These are phyloP conservation scores for Termitomyces sp. DNA, from an alignment of 768 basidiomycete genomes.

Conservation along the genomic window DNA sequence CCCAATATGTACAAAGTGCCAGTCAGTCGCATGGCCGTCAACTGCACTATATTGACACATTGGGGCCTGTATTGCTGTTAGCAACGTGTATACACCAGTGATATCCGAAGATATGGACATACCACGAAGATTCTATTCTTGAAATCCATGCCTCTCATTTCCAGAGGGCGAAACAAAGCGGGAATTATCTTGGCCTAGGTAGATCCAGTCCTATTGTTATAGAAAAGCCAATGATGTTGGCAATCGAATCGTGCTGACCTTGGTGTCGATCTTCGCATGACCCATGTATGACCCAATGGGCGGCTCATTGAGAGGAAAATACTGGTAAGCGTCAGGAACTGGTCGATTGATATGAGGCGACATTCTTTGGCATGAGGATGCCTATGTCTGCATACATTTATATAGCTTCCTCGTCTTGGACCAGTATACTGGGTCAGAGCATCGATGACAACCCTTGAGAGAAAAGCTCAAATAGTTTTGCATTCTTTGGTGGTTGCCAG, in stretches of 20 bases:
- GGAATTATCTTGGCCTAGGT: constrained; percentile 49
- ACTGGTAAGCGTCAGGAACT: constrained; percentile 48
- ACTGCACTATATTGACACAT: constrained; percentile 84
- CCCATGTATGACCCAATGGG: constrained; percentile 36
- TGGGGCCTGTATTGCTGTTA: constrained; percentile 43
- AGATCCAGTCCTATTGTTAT: background rate
- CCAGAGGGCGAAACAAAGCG: constrained; percentile 60
- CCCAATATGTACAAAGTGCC: constrained; percentile 79
- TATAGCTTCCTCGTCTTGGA: too few species aligned
- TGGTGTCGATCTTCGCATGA: background rate
- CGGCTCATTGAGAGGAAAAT: constrained; percentile 57
- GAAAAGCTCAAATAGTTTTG: background rate
- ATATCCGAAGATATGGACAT: constrained; percentile 13
- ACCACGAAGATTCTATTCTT: constrained; percentile 75
- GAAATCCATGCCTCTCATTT: constrained; percentile 55
- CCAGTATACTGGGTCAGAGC: background rate
- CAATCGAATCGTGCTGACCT: constrained; percentile 5
- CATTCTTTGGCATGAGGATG: constrained; percentile 2
- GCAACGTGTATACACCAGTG: background rate
- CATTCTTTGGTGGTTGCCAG: background rate
- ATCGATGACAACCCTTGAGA: background rate
- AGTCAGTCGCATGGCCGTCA: constrained; percentile 73
- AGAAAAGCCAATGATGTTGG: background rate
- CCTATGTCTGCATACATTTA: too few species aligned
- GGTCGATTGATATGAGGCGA: constrained; percentile 35